Base-by-base conservation (phyloP, 805 yeast genomes). In the Metschnikowia lunata region DNA sequence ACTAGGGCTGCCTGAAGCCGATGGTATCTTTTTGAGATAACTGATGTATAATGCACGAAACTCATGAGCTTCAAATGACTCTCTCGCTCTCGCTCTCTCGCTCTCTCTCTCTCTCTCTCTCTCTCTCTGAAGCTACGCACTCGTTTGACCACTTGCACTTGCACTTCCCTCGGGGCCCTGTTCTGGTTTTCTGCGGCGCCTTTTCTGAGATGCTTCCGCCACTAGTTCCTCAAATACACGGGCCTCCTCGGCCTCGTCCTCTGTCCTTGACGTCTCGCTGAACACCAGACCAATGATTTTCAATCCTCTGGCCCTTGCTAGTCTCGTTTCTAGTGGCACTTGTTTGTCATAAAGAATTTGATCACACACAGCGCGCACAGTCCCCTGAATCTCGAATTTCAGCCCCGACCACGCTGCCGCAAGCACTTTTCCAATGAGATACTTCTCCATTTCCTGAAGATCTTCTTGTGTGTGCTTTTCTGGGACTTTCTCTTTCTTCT, bases 331-430 rank as follows among this genome's bases (percentile, higher is more conserved):
- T 35, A 72, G 52, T 4, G 75, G 62, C 6, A 74, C 79, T 0
- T 69, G 67, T 42, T 76, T 70, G 53, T 86, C 91, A 41, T 78
- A 73, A 37, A 86, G 63, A 2, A 85, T 74, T 34, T 65, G 68
- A 54, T 83, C 84, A 64, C 91, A 85, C 10, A 85, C 93, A 10
- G 74, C 78, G 52, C 87, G 76, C 42, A 84, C 71, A 0, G 88
- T 84, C 11, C 83, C 74, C 60, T 82, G 85, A 42, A 86, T 85
- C 61, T 86, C 95, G 58, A 80, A 85, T 57, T 78, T 83, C 10
- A 90, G 81, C 0, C 91, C 88, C 10, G 80, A 80, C 95, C 95
- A 86, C 8, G 93, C 93, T 2, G 90, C 91, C 8, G 86, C 83
- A 30, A 86, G 66, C 14, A 85, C 86, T 61, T 85, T 86, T 15